Evolutionary conservation across 2,329 filamentous ascomycete species (phyloP).

Genomic region (Fusarium subtropicale): DNA sequence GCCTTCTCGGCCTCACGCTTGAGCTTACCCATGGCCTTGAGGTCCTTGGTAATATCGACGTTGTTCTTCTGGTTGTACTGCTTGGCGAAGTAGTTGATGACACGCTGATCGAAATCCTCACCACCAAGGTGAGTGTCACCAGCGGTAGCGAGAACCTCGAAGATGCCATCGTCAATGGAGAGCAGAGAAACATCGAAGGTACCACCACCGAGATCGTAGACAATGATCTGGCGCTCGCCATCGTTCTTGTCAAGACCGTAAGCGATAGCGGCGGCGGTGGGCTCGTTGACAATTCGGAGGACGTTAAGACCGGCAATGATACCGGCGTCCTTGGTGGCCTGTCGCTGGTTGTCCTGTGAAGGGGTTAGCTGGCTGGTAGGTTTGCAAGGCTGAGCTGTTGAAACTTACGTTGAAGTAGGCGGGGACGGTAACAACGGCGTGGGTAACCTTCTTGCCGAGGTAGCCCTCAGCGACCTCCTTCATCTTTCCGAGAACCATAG

Average conservation of each 20-base stretch:
- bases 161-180: slow-evolving; percentile 90
- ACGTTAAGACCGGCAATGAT: slow-evolving; percentile 93
- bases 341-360: slow-evolving; percentile 83
- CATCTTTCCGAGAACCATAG: slow-evolving; percentile 87
- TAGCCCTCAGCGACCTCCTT: slow-evolving; percentile 84
- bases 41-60: slow-evolving; percentile 92
- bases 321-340: slow-evolving; percentile 96
- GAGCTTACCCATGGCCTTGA: slow-evolving; percentile 98
- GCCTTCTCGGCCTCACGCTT: slow-evolving; percentile 99
- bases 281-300: slow-evolving; percentile 96
- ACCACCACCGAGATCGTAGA: slow-evolving; percentile 94
- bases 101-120: slow-evolving; percentile 98
- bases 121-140: slow-evolving; percentile 98
- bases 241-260: slow-evolving; percentile 92
- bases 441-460: slow-evolving; percentile 83
- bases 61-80: slow-evolving; percentile 98
- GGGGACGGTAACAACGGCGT: slow-evolving; percentile 92
- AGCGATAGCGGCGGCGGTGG: slow-evolving; percentile 93
- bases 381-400: neutral
- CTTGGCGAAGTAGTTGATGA: slow-evolving; percentile 97
- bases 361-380: slow-evolving; percentile 37
- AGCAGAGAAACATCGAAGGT: slow-evolving; percentile 95
- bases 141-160: slow-evolving; percentile 93
- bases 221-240: slow-evolving; percentile 87
- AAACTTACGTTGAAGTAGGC: slow-evolving; percentile 86